Base-by-base conservation (phyloP, 2,329 filamentous ascomycete genomes). In the Metarhizium sp. region DNA sequence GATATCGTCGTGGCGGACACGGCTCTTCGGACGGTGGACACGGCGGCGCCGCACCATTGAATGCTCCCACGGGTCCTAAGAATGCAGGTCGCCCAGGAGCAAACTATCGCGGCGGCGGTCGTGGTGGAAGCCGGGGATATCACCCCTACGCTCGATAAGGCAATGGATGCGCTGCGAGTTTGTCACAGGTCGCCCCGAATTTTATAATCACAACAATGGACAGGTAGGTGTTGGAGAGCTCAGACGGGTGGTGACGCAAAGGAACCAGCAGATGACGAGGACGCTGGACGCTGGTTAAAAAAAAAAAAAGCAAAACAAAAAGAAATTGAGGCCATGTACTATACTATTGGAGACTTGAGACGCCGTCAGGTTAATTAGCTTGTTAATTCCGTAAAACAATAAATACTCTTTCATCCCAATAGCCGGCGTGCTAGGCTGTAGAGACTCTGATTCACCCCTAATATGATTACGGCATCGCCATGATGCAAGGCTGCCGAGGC, bases 11-110 rank as follows among this genome's bases (percentile, higher is more conserved):
- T 30, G 62, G 73, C 66, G 72, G 71, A 61, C 71, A 70, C 56
- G 73, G 69, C 42, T 71, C 69, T 52, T 68, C 72, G 45, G 67
- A 71, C 48, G 72, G 78, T 1, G 66, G 71, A 29, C 78, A 81
- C 58, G 38, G 38, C 11, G 38, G 38, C 38, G 73, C 72, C 25
- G 73, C 73, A 29, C 80, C 80, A 2, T 75, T 71, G 55, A 82
- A 81, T 60, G 83, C 94, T 6, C 94, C 94, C 0, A 99, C 94
- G 0, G 94, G 94, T 0, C 94, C 94, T 4, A 95, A 95, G 79
- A 99, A 97, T 65, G 90, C 92, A 1, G 92, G 92, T 30, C 88
- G 87, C 67, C 90, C 92, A 1, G 91, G 92, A 16, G 90, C 90
- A 2, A 96, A 96, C 73, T 97, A 96, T 70, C 86, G 92, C 45